Evolutionary conservation across 192 early-diverging fungal species (phyloP).

Genomic region (Phycomyces nitens): DNA sequence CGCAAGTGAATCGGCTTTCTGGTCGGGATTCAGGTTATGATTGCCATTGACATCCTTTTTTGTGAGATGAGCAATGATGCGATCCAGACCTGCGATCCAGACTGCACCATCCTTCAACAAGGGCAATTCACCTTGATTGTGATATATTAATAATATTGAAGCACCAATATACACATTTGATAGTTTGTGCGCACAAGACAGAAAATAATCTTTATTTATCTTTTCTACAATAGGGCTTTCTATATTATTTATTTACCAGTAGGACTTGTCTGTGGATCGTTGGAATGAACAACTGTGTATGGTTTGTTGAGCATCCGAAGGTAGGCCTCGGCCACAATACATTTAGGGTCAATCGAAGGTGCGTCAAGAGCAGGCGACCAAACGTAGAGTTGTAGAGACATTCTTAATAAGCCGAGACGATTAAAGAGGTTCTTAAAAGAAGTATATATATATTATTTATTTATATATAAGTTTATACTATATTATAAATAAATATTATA

Average conservation of each 20-base stretch:
- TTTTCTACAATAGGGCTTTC: too few species aligned
- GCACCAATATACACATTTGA: too few species aligned
- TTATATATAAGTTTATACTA: too few species aligned
- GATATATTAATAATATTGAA: too few species aligned
- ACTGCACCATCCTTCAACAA: slow-evolving; percentile 56
- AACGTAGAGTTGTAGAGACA: slow-evolving; percentile 60
- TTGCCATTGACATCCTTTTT: slow-evolving; percentile 47
- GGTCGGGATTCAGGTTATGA: slow-evolving; percentile 19
- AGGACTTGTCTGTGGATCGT: slow-evolving; percentile 60
- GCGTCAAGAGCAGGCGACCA: slow-evolving; percentile 64
- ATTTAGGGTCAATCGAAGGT: slow-evolving; percentile 71
- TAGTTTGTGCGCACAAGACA: background rate
- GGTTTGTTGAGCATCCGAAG: slow-evolving; percentile 50
- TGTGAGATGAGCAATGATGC: slow-evolving; percentile 44
- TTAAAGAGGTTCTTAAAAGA: too few species aligned
- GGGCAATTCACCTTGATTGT: slow-evolving; percentile 70
- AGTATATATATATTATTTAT: too few species aligned
- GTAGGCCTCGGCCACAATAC: slow-evolving; percentile 62
- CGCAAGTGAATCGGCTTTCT: background rate
- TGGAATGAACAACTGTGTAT: slow-evolving; percentile 57
- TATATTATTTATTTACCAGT: slow-evolving; percentile 43
- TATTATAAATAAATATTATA: background rate
- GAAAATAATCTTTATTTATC: background rate
- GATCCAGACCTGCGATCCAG: slow-evolving; percentile 50
- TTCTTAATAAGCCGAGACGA: too few species aligned